phyloP scores from a whole-genome alignment of 2,329 filamentous ascomycete genomes.

The Clonostachys rhizophaga region DNA sequence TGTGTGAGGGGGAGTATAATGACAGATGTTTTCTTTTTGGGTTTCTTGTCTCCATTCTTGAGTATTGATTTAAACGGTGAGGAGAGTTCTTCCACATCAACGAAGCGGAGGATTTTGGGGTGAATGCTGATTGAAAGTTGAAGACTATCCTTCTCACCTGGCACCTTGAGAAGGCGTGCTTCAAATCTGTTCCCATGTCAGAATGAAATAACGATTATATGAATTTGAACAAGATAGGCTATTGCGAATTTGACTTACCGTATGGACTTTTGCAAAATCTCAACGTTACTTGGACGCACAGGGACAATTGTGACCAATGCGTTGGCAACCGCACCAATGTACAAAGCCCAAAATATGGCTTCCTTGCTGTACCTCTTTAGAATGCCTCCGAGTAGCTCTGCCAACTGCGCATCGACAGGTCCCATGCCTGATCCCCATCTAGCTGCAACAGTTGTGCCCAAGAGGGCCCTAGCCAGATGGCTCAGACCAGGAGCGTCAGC shows the following conservation, averaged over 20 bases:
- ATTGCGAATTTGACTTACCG: conserved; percentile 24
- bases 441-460: conserved; percentile 68
- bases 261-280: conserved; percentile 26
- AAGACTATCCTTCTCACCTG: conserved; percentile 28
- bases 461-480: conserved; percentile 64
- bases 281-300: conserved; percentile 26
- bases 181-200: conserved; percentile 21
- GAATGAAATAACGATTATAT: background rate
- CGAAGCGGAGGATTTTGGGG: conserved; percentile 15
- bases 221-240: background rate
- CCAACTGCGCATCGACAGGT: conserved; percentile 38
- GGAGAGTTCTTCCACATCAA: conserved; percentile 24
- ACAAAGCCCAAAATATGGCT: conserved; percentile 47
- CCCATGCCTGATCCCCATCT: conserved; percentile 65
- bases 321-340: conserved; percentile 42
- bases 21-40: conserved; percentile 23
- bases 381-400: conserved; percentile 34
- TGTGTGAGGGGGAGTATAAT: conserved; percentile 13
- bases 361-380: conserved; percentile 27
- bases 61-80: conserved; percentile 23
- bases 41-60: conserved; percentile 22
- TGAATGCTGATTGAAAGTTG: conserved; percentile 26
- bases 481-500: conserved; percentile 68
- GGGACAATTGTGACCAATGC: conserved; percentile 36
- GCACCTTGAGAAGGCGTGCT: conserved; percentile 13